Percentiles rank a stretch among this genome's conserved stretches.
Conservation (phyloP, 352 stramenopile genomes). For the Lagenidium sp. region DNA sequence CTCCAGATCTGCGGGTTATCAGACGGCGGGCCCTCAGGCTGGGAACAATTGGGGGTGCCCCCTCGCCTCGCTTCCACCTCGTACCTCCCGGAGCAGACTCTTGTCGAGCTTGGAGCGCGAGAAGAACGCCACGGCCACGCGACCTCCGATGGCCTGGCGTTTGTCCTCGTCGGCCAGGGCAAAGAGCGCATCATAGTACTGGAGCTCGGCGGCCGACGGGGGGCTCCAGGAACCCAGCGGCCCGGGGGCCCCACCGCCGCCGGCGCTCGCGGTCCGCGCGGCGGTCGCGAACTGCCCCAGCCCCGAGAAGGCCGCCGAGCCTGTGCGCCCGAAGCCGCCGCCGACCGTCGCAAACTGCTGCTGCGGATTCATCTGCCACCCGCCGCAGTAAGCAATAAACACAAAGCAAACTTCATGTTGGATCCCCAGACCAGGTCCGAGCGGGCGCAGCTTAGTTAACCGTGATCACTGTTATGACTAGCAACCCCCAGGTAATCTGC, state of each 20-base stretch:
- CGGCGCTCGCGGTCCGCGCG: constrained; percentile 17
- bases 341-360: constrained; percentile 50
- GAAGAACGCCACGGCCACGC: constrained; percentile 90
- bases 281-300: constrained; percentile 34
- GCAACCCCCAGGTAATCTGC: too few relatives aligned
- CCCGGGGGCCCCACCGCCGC: neutral
- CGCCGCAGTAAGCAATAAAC: neutral
- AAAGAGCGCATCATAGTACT: constrained; percentile 91
- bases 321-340: constrained; percentile 28
- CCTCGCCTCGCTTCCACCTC: too few relatives aligned
- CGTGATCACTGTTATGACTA: too few relatives aligned
- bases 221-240: constrained; percentile 46
- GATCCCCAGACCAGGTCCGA: too few relatives aligned
- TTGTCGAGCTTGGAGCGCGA: constrained; percentile 88
- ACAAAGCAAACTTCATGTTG: neutral
- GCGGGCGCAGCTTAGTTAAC: too few relatives aligned
- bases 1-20: constrained; percentile 53
- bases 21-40: too few relatives aligned
- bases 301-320: constrained; percentile 15
- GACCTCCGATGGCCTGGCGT: constrained; percentile 78
- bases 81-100: constrained; percentile 56
- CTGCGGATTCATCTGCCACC: constrained; percentile 30
- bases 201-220: constrained; percentile 47
- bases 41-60: too few relatives aligned
- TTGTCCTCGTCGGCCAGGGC: constrained; percentile 77